Base-by-base conservation (phyloP, 2,329 filamentous ascomycete genomes). In the Coniella lustricola region DNA sequence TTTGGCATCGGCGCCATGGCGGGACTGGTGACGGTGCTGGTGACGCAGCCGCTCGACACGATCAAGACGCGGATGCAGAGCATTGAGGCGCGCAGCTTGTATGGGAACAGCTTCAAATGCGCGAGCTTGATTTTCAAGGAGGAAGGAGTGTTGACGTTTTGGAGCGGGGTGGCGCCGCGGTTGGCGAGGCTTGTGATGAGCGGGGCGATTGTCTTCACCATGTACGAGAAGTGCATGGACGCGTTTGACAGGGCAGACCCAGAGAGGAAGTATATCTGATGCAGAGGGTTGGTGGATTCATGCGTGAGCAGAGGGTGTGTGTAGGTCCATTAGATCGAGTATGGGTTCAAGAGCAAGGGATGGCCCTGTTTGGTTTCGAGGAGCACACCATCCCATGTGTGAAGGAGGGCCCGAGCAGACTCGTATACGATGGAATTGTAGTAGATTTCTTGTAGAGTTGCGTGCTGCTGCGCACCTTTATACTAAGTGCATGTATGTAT, bases 1-100 rank as follows among this genome's bases (percentile, higher is more conserved):
- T 98, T 98, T 63, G 89, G 81, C 2, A 88, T 96, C 59, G 93
- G 93, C 46, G 91, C 87, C 18, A 68, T 93, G 20, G 91, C 93
- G 0, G 93, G 93, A 2, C 70, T 94, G 4, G 90, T 97, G 54
- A 98, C 93, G 1, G 93, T 98, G 48, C 90, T 81, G 52, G 81
- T 80, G 25, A 84, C 81, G 46, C 80, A 84, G 63, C 81, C 80
- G 17, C 72, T 98, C 37, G 93, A 98, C 66, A 97, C 91, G 0
- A 79, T 98, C 64, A 98, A 98, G 79, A 98, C 93, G 56, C 70
- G 89, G 54, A 98, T 98, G 93, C 93, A 98, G 77, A 95, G 89
- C 57, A 84, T 96, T 53, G 89, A 96, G 66, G 88, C 91, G 31
- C 79, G 78, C 54, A 73, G 70, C 37, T 70, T 84, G 52, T 98